Base-by-base conservation (phyloP, 2,329 filamentous ascomycete species). In the Tolypocladium amazonense region DNA sequence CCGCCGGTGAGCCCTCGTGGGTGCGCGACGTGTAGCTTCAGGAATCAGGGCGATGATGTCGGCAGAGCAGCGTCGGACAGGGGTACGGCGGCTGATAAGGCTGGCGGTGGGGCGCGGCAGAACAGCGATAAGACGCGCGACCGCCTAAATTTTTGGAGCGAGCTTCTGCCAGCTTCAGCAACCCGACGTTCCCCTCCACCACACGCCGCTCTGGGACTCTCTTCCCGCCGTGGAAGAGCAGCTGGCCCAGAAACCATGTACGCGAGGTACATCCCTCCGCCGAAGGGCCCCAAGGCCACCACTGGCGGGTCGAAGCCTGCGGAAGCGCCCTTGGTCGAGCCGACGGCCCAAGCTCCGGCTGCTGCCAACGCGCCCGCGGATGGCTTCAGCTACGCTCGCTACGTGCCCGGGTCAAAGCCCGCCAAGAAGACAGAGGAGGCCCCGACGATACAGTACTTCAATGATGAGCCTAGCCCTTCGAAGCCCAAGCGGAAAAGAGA, bases 251-350 rank as follows among this genome's bases (percentile, higher is more conserved):
- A 58, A 62, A 67, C 14, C 33, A 76, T 76, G 74, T 78, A 79
- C 65, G 71, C 76, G 55, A 71, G 77, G 63, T 79, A 79, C 60
- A 67, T 79, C 20, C 77, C 74, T 47, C 68, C 71, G 8, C 25
- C 68, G 11, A 70, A 72, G 61, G 66, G 60, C 43, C 60, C 68
- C 58, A 63, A 56, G 33, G 43, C 58, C 50, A 3, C 58, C 30
- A 7, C 50, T 35, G 50, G 50, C 9, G 33, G 7, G 38, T 30
- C 56, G 14, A 54, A 56, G 54, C 55, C n/a, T 5, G 47, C 63
- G 56, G n/a, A 56, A 8, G 23, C 57, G 50, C 58, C 62, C 9
- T 20, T 53, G 15, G 55, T 58, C n/a, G 56, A 30, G 45, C 50
- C 56, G n/a, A 58, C 39, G 38, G 62, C 35, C 47, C 47, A 57